Conservation (phyloP, 805 yeast genomes). For the Clavispora vitiphila region DNA sequence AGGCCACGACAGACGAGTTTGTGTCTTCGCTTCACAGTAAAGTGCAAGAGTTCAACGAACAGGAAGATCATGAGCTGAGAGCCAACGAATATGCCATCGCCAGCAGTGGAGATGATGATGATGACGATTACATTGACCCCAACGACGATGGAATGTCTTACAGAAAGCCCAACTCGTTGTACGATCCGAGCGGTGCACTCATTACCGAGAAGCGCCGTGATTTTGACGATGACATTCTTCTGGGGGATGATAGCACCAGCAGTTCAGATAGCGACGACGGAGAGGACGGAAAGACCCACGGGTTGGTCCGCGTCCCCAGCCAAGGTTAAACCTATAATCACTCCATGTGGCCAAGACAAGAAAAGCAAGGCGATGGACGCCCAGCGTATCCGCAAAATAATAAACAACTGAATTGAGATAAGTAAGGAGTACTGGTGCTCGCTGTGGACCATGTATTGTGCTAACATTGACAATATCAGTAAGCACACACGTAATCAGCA, state of each 20-base stretch:
- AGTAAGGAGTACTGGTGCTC: no score
- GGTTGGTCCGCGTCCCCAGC: conserved; percentile 38
- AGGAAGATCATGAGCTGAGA: conserved; percentile 6
- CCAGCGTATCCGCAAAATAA: background rate
- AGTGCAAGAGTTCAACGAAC: conserved; percentile 17
- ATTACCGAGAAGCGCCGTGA: conserved; percentile 10
- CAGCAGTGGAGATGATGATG: conserved; percentile 38
- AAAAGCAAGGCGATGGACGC: conserved; percentile 1
- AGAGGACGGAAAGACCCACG: conserved; percentile 17
- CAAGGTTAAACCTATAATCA: no score
- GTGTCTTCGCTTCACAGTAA: conserved; percentile 42
- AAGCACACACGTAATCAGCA: no score
- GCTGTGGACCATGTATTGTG: no score
- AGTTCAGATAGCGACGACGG: conserved; percentile 29
- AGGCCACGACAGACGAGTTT: conserved; percentile 35
- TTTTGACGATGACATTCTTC: conserved; percentile 7
- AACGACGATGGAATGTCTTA: conserved; percentile 78
- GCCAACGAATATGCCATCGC: conserved; percentile 6
- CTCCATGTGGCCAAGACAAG: no score
- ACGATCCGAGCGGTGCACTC: conserved; percentile 35
- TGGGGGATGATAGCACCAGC: conserved; percentile 28
- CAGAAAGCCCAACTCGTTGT: conserved; percentile 58
- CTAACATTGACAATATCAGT: no score
- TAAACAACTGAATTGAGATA: background rate
- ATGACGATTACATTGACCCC: conserved; percentile 73